Conservation (phyloP, 306 rosid species). For the Pueraria montana region DNA sequence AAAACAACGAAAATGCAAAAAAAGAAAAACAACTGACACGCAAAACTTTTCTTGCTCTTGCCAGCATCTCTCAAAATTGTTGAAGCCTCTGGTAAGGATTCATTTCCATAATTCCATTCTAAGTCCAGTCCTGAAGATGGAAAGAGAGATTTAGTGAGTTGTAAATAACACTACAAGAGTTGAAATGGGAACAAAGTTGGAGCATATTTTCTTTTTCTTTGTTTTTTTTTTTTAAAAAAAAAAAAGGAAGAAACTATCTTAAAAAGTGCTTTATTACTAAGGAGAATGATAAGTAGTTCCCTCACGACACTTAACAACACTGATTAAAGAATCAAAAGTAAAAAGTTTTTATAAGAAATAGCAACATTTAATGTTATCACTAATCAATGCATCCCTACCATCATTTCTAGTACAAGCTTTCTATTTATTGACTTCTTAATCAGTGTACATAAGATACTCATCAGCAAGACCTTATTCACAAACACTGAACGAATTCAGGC, state of each 20-base stretch:
- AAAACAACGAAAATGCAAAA: constrained; percentile 1
- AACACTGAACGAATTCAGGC: neutral
- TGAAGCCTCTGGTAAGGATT: constrained; percentile 50
- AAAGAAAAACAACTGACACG: constrained; percentile 45
- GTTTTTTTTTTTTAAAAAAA: neutral
- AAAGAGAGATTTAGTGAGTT: constrained; percentile 21
- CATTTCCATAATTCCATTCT: constrained; percentile 50
- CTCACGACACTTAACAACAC: neutral
- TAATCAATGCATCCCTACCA: neutral
- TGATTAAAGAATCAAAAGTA: neutral
- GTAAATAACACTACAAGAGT: neutral
- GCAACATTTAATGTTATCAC: neutral
- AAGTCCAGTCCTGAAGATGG: constrained; percentile 46
- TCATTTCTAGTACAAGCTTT: neutral
- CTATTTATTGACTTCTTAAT: neutral
- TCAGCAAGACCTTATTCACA: neutral
- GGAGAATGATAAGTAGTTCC: neutral
- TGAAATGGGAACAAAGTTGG: neutral
- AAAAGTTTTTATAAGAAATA: neutral
- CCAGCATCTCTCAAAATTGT: constrained; percentile 66
- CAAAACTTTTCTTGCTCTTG: constrained; percentile 52
- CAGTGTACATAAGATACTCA: neutral
- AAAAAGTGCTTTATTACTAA: neutral
- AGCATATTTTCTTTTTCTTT: neutral
- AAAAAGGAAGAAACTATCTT: neutral